Percentiles rank a stretch among this genome's conserved stretches.
phyloP scores from a whole-genome alignment of 2,329 filamentous ascomycete genomes.

The Truncatella angustata region DNA sequence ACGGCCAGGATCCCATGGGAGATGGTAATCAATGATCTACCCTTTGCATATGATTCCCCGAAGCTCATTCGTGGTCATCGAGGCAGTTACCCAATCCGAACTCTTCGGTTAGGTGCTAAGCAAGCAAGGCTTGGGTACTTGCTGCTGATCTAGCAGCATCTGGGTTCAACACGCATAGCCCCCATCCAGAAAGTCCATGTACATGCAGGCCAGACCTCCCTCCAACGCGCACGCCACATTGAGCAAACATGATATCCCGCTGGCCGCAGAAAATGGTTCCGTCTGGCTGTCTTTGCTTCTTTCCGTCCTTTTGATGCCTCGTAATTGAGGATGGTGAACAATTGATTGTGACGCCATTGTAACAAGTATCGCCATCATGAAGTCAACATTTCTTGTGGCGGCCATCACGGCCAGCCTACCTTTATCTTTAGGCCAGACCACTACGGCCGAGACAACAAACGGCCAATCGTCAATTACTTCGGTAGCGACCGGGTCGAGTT shows the following conservation, averaged over 20 bases:
- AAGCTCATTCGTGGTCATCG: not conserved
- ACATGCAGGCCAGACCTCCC: slow-evolving; percentile 1
- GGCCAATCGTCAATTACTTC: not conserved
- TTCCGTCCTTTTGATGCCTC: not conserved
- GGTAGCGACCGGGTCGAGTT: not conserved
- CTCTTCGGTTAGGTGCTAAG: not conserved
- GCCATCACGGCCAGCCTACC: not conserved
- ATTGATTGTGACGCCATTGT: not conserved
- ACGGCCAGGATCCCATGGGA: not conserved
- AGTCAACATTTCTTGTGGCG: not conserved
- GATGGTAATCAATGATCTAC: not conserved
- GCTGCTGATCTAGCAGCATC: not conserved
- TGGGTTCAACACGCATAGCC: not conserved
- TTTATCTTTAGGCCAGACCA: not conserved
- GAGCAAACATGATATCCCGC: slow-evolving; percentile 4
- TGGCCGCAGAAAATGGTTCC: not conserved
- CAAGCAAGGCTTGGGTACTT: not conserved
- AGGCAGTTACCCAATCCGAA: not conserved
- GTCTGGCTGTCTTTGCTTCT: not conserved
- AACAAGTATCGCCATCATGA: not conserved
- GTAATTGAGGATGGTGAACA: not conserved
- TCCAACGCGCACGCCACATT: not conserved
- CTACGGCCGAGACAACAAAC: not conserved
- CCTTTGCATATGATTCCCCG: not conserved
- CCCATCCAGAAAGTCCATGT: not conserved